phyloP scores from a whole-genome alignment of 2,329 filamentous ascomycete species.

The Spiromastix sp. region DNA sequence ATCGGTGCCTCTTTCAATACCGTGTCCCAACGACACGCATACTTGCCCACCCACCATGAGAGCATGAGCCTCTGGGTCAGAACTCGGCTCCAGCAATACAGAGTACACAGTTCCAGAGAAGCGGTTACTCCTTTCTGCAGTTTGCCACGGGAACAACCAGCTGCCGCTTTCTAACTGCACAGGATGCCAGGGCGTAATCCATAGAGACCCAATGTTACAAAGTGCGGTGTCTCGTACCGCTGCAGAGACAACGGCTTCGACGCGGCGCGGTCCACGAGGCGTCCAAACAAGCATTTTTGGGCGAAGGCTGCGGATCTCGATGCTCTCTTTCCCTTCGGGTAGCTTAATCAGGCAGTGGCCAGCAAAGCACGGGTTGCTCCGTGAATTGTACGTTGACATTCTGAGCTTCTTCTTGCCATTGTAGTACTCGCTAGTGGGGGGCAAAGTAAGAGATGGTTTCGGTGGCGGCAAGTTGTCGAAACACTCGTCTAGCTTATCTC shows the following conservation, averaged over 20 bases:
- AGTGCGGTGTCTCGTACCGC: constrained; percentile 31
- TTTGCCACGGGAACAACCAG: constrained; percentile 41
- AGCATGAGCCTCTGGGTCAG: constrained; percentile 38
- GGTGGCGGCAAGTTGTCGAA: constrained; percentile 24
- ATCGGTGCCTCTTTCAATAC: constrained; percentile 26
- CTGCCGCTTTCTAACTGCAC: constrained; percentile 27
- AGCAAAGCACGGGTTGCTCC: constrained; percentile 42
- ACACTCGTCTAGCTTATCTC: constrained; percentile 39
- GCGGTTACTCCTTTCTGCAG: constrained; percentile 22
- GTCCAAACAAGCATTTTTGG: constrained; percentile 42
- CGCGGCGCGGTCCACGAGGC: constrained; percentile 38
- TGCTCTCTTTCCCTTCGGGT: constrained; percentile 25
- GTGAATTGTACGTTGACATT: constrained; percentile 39
- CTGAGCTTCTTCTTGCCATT: constrained; percentile 12
- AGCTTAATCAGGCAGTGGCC: constrained; percentile 39
- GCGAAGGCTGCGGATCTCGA: constrained; percentile 36
- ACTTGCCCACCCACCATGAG: constrained; percentile 33
- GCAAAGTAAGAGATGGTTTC: constrained; percentile 10
- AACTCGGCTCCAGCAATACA: constrained; percentile 42
- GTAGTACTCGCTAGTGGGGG: constrained; percentile 5
- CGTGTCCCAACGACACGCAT: constrained; percentile 52
- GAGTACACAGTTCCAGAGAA: constrained; percentile 49
- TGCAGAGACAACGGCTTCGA: constrained; percentile 44
- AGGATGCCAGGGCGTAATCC: constrained; percentile 53
- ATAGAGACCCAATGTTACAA: constrained; percentile 37